Evolutionary conservation across 179 eudicot genomes (phyloP).

Genomic region (Patellifolia procumbens): DNA sequence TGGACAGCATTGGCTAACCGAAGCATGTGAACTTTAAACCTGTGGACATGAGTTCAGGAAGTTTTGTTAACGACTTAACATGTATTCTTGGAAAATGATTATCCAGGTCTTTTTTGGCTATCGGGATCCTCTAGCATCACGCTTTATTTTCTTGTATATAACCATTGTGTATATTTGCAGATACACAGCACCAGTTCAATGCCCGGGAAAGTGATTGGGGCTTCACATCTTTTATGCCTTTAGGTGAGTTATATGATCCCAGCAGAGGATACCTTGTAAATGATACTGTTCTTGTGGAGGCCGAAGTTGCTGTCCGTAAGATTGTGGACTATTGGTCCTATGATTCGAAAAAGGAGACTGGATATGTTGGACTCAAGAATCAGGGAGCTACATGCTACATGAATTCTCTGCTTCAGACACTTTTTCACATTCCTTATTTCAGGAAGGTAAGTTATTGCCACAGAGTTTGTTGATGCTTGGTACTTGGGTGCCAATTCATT

Average conservation of each 20-base stretch:
- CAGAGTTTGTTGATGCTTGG: background rate
- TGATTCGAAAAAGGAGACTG: slow-evolving; percentile 93
- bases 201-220: slow-evolving; percentile 96
- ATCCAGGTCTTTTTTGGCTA: background rate
- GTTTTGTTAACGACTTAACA: slow-evolving; percentile 1
- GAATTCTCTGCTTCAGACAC: slow-evolving; percentile 88
- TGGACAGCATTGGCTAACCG: background rate
- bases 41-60: background rate
- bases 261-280: slow-evolving; percentile 68
- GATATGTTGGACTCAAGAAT: slow-evolving; percentile 92
- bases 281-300: slow-evolving; percentile 75
- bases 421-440: slow-evolving; percentile 87
- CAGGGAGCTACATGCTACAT: slow-evolving; percentile 97
- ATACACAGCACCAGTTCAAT: slow-evolving; percentile 85
- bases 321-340: slow-evolving; percentile 70
- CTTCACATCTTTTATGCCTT: slow-evolving; percentile 85
- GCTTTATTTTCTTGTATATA: slow-evolving; percentile 8
- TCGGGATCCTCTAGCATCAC: background rate
- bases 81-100: background rate
- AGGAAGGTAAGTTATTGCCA: slow-evolving; percentile 57
- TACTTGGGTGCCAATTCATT: slow-evolving; percentile 4
- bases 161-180: slow-evolving; percentile 41
- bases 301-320: slow-evolving; percentile 83
- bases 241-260: slow-evolving; percentile 83
- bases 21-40: background rate